A percentile compares a stretch with the other conserved stretches of the same genome.
Conservation (phyloP, 352 stramenopile species). For the Phytopythium kandeliae region DNA sequence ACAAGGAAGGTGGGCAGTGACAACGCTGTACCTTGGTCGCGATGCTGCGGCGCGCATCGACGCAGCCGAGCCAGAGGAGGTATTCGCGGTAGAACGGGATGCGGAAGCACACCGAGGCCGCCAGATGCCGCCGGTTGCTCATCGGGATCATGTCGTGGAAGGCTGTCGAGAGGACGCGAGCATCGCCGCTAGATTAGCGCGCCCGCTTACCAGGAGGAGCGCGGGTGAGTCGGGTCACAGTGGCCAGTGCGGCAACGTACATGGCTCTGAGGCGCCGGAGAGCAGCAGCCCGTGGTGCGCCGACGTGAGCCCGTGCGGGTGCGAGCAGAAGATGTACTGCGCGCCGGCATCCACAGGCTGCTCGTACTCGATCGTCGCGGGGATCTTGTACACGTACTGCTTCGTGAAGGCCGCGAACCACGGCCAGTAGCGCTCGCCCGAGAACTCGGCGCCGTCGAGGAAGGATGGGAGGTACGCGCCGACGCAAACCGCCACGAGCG, state of each 20-base stretch:
- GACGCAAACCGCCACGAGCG: conserved; percentile 16
- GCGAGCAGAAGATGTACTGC: conserved; percentile 77
- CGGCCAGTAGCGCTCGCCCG: conserved; percentile 50
- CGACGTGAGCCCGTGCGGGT: conserved; percentile 73
- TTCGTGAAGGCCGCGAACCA: conserved; percentile 41
- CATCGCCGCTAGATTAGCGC: neutral
- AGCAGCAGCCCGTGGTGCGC: conserved; percentile 63
- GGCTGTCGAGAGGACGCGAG: conserved; percentile 20
- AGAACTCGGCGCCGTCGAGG: conserved; percentile 47
- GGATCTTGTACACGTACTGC: conserved; percentile 25
- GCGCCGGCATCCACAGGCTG: conserved; percentile 43
- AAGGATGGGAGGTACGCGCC: conserved; percentile 54
- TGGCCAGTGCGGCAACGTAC: conserved; percentile 14
- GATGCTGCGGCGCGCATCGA: conserved; percentile 59
- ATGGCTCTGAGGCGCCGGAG: conserved; percentile 47
- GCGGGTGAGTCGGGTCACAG: neutral
- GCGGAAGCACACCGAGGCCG: conserved; percentile 68
- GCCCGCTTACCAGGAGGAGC: conserved; percentile 5
- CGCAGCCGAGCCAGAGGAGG: conserved; percentile 67
- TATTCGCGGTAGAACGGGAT: conserved; percentile 77
- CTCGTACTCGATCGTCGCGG: conserved; percentile 66
- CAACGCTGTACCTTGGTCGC: conserved; percentile 37
- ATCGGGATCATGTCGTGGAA: conserved; percentile 71
- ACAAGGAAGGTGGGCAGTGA: no score
- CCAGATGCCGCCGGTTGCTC: conserved; percentile 56